A percentile compares a stretch with the other conserved stretches of the same genome.
Evolutionary conservation across 768 basidiomycete species (phyloP).

Genomic region (Agaricus blazei): DNA sequence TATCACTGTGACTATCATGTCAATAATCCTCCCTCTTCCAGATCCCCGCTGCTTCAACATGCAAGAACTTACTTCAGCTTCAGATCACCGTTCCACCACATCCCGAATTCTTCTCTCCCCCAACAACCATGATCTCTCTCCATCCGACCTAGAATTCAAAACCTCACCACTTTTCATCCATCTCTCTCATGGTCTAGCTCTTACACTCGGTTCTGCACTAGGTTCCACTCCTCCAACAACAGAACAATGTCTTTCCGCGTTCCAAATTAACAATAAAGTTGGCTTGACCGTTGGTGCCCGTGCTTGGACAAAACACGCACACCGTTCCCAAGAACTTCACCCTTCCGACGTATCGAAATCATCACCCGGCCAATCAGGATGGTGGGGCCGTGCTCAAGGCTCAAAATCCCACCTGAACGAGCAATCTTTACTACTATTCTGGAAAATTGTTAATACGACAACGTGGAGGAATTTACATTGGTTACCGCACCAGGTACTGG

Average conservation of each 20-base stretch:
- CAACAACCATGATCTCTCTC: not conserved
- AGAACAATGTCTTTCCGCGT: constrained; percentile 48
- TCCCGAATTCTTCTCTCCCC: constrained; percentile 13
- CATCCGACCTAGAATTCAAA: not conserved
- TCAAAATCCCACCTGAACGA: constrained; percentile 49
- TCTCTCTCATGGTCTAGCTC: constrained; percentile 48
- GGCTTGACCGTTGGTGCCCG: constrained; percentile 54
- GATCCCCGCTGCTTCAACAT: constrained; percentile 38
- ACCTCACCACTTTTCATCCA: constrained; percentile 35
- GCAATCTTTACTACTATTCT: constrained; percentile 44
- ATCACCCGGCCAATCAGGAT: constrained; percentile 30
- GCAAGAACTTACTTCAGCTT: constrained; percentile 37
- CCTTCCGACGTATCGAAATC: constrained; percentile 5
- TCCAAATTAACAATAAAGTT: constrained; percentile 41
- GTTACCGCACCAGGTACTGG: constrained; percentile 56
- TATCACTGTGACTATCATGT: not conserved
- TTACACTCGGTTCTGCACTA: constrained; percentile 55
- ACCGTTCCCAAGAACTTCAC: constrained; percentile 36
- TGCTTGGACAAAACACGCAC: constrained; percentile 65
- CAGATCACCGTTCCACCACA: constrained; percentile 30
- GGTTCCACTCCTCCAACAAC: constrained; percentile 42
- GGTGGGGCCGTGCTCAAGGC: constrained; percentile 58
- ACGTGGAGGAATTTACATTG: constrained; percentile 65
- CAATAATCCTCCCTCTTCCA: not conserved
- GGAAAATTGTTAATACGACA: constrained; percentile 44